These are phyloP conservation scores for Xylaria arbuscula DNA, from an alignment of 2,329 filamentous ascomycete species.

Conservation along the genomic window DNA sequence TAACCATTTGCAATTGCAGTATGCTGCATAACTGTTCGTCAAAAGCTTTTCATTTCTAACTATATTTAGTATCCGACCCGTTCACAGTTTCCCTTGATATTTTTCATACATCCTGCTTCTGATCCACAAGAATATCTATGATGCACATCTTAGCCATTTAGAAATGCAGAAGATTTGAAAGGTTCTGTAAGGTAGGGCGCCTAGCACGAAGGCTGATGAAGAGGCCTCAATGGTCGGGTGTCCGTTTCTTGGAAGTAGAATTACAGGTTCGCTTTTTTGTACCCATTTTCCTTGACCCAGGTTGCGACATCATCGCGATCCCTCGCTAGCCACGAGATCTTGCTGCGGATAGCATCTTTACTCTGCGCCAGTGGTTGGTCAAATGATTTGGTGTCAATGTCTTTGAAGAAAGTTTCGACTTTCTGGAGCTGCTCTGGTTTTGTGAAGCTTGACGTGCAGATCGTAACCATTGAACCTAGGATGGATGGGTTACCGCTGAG, in stretches of 20 bases:
- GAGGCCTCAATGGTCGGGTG: background rate
- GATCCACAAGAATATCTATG: background rate
- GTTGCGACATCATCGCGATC: constrained; percentile 80
- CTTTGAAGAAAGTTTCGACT: constrained; percentile 82
- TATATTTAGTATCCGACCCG: background rate
- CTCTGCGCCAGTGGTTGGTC: constrained; percentile 92
- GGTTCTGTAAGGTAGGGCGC: background rate
- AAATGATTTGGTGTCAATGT: constrained; percentile 85
- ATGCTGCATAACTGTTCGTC: background rate
- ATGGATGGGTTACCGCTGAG: constrained; percentile 89
- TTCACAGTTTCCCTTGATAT: background rate
- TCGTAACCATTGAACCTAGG: constrained; percentile 83
- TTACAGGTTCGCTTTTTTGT: constrained; percentile 51
- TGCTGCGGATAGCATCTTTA: constrained; percentile 84
- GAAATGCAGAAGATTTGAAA: background rate
- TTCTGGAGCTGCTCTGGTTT: constrained; percentile 78
- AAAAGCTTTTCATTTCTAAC: background rate
- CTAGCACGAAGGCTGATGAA: background rate
- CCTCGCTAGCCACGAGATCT: constrained; percentile 82
- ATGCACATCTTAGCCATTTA: constrained; percentile 9
- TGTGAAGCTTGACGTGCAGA: constrained; percentile 85
- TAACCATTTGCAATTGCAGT: background rate
- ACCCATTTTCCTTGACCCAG: constrained; percentile 71
- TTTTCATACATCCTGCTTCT: constrained; percentile 3
- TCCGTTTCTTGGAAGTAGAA: background rate